A percentile compares a stretch with the other conserved stretches of the same genome.
phyloP scores from a whole-genome alignment of 352 stramenopile species.

The Phytophthora ramorum region DNA sequence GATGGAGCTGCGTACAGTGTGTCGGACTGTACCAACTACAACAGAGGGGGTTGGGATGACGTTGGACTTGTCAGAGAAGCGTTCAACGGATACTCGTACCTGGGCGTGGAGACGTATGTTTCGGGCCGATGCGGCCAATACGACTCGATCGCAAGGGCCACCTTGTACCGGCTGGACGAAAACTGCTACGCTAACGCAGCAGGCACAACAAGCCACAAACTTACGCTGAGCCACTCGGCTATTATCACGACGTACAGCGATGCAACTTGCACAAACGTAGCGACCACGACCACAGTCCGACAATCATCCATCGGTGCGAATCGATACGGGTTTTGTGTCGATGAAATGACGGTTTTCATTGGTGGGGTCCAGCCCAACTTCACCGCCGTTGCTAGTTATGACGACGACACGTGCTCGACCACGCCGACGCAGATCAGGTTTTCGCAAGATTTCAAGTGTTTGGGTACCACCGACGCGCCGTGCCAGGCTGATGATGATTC shows the following conservation, averaged over 20 bases:
- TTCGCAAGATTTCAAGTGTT: slow-evolving; percentile 11
- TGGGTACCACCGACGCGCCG: neutral
- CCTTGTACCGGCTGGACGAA: slow-evolving; percentile 14
- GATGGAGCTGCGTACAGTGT: slow-evolving; percentile 1
- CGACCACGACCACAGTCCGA: neutral
- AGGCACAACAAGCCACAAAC: slow-evolving; percentile 9
- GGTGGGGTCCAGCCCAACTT: neutral
- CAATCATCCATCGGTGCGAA: neutral
- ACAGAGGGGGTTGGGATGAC: slow-evolving; percentile 5
- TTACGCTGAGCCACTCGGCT: slow-evolving; percentile 10
- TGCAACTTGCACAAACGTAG: slow-evolving; percentile 2
- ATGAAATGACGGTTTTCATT: slow-evolving; percentile 11
- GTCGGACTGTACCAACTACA: slow-evolving; percentile 16
- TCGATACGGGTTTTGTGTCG: neutral
- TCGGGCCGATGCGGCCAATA: neutral
- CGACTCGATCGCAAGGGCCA: neutral
- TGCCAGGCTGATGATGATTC: slow-evolving; percentile 1
- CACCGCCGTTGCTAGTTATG: slow-evolving; percentile 1
- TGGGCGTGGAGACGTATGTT: slow-evolving; percentile 15
- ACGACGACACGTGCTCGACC: slow-evolving; percentile 10
- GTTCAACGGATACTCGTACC: neutral
- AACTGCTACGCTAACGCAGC: slow-evolving; percentile 22
- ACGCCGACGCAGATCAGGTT: slow-evolving; percentile 4
- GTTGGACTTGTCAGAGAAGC: neutral
- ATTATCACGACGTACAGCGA: slow-evolving; percentile 19